Base-by-base conservation (phyloP, 2,329 filamentous ascomycete genomes). In the Xylaria sp. region DNA sequence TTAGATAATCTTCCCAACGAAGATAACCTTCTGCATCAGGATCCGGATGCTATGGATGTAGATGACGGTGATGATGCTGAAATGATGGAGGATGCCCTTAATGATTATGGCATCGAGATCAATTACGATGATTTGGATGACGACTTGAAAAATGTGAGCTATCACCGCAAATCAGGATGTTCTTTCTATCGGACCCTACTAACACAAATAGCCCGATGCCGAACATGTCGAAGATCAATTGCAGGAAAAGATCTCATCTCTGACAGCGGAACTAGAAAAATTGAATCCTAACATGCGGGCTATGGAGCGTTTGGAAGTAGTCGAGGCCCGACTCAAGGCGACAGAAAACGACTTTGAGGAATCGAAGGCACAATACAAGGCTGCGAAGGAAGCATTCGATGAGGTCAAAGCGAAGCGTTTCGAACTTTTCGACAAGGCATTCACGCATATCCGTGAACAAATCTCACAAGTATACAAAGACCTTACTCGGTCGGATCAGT, bases 251-350 rank as follows among this genome's bases (percentile, higher is more conserved):
- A 93, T 99, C 72, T 85, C 87, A 23, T 86, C 87, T 32, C 86
- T 99, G 10, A 90, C 90, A 53, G 84, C 87, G 37, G 93, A 97
- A 74, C 88, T 99, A 23, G 94, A 97, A 78, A 97, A 97, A 81
- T 91, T 98, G 80, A 94, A 96, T 70, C 96, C 96, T 29, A 98
- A 99, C 80, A 97, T 97, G 89, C 93, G 95, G 75, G 96, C 95
- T 9, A 93, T 94, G 81, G 94, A 98, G 78, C 92, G 95, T 59
- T 86, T 99, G 5, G 93, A 96, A 77, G 91, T 90, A 25, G 94
- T 97, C 9, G 92, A 97, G 79, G 87, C 89, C 60, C 91, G 94
- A 69, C 90, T 98, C 27, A 91, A 93, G 72, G 87, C 91, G 68
- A 95, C 93, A 1, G 94, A 98, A 75, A 90, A 93, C 74, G 94